Percentiles rank a stretch among this genome's conserved stretches.
phyloP scores from a whole-genome alignment of 2,329 filamentous ascomycete genomes.

The Sporothrix sp. region DNA sequence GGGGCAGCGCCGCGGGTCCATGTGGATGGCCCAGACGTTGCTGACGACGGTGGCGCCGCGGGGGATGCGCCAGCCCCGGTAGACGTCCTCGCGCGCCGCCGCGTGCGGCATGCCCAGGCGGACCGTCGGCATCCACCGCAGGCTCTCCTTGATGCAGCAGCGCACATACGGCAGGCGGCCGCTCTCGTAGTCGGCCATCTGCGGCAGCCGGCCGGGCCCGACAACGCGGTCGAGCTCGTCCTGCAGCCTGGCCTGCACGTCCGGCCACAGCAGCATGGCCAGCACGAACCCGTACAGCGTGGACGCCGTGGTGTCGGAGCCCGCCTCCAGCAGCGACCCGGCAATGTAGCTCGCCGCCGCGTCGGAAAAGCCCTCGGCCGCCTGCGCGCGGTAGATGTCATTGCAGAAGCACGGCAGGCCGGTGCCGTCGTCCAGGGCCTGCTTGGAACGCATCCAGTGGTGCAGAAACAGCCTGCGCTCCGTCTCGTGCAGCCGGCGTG shows the following conservation, averaged over 20 bases:
- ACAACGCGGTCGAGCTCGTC: conserved; percentile 33
- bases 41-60: conserved; percentile 33
- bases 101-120: conserved; percentile 34
- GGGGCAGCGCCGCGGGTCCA: conserved; percentile 33
- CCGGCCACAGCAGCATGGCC: conserved; percentile 35
- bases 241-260: conserved; percentile 32
- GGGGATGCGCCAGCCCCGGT: conserved; percentile 37
- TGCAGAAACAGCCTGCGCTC: conserved; percentile 33
- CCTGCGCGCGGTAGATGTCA: conserved; percentile 15
- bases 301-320: conserved; percentile 33
- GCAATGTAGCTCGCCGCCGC: conserved; percentile 24
- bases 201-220: conserved; percentile 29
- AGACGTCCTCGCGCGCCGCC: conserved; percentile 31
- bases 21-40: conserved; percentile 35
- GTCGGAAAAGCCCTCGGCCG: conserved; percentile 23
- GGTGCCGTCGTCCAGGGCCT: conserved; percentile 23
- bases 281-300: conserved; percentile 33
- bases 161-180: conserved; percentile 32
- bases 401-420: conserved; percentile 19
- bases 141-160: conserved; percentile 33
- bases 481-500: conserved; percentile 31
- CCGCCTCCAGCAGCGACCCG: conserved; percentile 30
- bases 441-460: conserved; percentile 33
- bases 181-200: conserved; percentile 26
- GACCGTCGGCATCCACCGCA: conserved; percentile 35